A percentile compares a stretch with the other conserved stretches of the same genome.
phyloP scores from a whole-genome alignment of 345 rosid genomes.

The Boechera retrofracta region DNA sequence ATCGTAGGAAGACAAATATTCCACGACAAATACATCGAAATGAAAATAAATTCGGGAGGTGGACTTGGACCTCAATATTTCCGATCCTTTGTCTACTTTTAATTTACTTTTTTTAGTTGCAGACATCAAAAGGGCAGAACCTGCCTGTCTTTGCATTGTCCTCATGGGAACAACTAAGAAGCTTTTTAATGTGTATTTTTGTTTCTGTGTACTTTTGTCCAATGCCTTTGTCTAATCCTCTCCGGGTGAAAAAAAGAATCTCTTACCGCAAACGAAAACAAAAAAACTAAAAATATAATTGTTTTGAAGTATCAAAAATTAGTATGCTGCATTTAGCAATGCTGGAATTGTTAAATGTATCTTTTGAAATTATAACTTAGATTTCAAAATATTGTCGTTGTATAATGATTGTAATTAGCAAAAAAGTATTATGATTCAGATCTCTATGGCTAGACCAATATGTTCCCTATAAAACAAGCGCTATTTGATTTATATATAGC shows the following conservation, averaged over 20 bases:
- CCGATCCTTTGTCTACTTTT: neutral
- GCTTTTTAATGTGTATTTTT: constrained; percentile 4
- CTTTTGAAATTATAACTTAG: neutral
- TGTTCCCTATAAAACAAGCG: too few relatives aligned
- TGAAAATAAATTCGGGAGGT: constrained; percentile 32
- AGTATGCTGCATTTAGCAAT: neutral
- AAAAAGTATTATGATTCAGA: too few relatives aligned
- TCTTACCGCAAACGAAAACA: neutral
- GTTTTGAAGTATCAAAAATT: neutral
- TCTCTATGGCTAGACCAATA: too few relatives aligned
- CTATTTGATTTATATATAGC: too few relatives aligned
- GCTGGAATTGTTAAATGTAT: neutral
- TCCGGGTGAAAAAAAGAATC: constrained; percentile 32
- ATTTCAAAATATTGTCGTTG: too few relatives aligned
- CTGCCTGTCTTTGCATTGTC: constrained; percentile 37
- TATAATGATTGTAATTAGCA: too few relatives aligned
- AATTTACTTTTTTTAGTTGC: neutral
- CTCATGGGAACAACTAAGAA: constrained; percentile 36
- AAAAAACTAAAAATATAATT: neutral
- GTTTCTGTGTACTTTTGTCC: constrained; percentile 14
- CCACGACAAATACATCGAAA: constrained; percentile 40
- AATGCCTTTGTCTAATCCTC: constrained; percentile 4
- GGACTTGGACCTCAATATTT: constrained; percentile 35
- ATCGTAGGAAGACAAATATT: constrained; percentile 29
- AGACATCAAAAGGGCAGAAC: constrained; percentile 21